phyloP scores from a whole-genome alignment of 768 basidiomycete genomes.

The Xanthoconium purpureum region DNA sequence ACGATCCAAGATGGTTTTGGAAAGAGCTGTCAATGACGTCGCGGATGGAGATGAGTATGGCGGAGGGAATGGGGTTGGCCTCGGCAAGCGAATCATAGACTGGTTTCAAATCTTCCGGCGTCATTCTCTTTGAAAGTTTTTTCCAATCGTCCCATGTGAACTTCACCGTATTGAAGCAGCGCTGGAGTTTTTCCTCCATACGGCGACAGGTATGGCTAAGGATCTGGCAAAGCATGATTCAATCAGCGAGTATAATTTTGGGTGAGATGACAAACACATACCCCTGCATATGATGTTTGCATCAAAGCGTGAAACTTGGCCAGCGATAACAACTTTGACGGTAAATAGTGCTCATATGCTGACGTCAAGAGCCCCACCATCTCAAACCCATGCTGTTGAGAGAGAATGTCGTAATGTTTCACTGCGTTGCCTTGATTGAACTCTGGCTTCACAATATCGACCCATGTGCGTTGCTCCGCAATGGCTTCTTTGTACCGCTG shows the following conservation, averaged over 20 bases:
- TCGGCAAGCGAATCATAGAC: not conserved
- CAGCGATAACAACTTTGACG: not conserved
- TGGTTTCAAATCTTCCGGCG: not conserved
- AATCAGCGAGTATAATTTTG: not conserved
- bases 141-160: not conserved
- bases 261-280: not conserved
- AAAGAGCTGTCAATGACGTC: not conserved
- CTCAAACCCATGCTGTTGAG: not conserved
- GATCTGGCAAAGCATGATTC: not conserved
- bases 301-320: not conserved
- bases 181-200: not conserved
- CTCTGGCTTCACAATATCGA: not conserved
- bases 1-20: not conserved
- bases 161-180: not conserved
- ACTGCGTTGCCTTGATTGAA: not conserved
- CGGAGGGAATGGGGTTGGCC: not conserved
- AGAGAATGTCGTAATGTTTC: not conserved
- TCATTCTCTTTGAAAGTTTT: not conserved
- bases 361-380: not conserved
- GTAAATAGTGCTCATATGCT: not conserved
- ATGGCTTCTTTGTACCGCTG: not conserved
- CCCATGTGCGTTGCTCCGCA: not conserved
- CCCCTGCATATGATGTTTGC: not conserved
- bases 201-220: not conserved
- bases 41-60: not conserved